Evolutionary conservation across 495 filamentous ascomycete genomes (phyloP).

Genomic region (Talaromyces thailandensis): DNA sequence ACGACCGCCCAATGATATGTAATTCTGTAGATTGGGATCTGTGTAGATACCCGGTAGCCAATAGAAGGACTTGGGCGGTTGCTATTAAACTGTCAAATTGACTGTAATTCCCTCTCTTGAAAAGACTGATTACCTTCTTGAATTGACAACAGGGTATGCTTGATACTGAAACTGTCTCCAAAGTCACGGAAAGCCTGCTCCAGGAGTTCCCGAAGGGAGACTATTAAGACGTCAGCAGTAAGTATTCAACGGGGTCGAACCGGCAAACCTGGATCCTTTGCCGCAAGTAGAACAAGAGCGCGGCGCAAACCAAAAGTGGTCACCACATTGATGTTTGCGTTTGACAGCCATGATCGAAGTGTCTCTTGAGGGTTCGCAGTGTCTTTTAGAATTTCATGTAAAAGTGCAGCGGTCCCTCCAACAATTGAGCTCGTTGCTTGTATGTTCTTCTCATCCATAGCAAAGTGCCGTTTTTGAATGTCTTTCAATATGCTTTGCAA

Average conservation of each 20-base stretch:
- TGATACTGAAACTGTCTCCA: slow-evolving; percentile 78
- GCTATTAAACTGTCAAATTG: slow-evolving; percentile 37
- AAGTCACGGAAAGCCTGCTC: slow-evolving; percentile 64
- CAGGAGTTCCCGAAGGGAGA: slow-evolving; percentile 47
- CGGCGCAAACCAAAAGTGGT: slow-evolving; percentile 58
- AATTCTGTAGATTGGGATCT: slow-evolving; percentile 51
- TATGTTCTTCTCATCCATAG: slow-evolving; percentile 7
- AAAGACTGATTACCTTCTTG: slow-evolving; percentile 61
- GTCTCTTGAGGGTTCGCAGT: slow-evolving; percentile 27
- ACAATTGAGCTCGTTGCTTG: slow-evolving; percentile 12
- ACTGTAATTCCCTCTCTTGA: background rate
- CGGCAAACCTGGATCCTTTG: slow-evolving; percentile 40
- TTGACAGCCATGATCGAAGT: slow-evolving; percentile 62
- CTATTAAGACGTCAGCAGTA: slow-evolving; percentile 16
- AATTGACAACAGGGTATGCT: slow-evolving; percentile 67
- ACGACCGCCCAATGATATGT: slow-evolving; percentile 55
- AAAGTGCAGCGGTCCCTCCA: slow-evolving; percentile 32
- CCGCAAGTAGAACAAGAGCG: slow-evolving; percentile 52
- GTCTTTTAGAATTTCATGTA: slow-evolving; percentile 24
- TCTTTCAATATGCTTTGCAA: slow-evolving; percentile 50
- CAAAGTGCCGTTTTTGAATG: slow-evolving; percentile 46
- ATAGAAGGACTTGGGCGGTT: slow-evolving; percentile 69
- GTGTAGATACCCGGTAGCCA: slow-evolving; percentile 68
- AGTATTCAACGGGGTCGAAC: background rate
- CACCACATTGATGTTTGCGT: slow-evolving; percentile 44